phyloP scores from a whole-genome alignment of 805 yeast species.

The Nakazawaea ambrosiae region DNA sequence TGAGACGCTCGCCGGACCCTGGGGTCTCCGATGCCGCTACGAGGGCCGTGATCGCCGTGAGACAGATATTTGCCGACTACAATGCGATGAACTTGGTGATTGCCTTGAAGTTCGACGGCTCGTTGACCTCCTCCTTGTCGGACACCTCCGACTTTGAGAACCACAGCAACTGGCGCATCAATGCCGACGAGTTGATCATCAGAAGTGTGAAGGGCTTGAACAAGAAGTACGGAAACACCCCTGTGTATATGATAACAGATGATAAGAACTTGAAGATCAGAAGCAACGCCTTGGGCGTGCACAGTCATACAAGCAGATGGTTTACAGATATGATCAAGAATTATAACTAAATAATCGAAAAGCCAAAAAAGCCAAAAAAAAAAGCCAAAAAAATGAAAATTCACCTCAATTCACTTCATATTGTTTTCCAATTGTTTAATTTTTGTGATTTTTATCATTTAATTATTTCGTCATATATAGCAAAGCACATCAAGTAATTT shows the following conservation, averaged over 20 bases:
- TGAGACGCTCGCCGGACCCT: conserved; percentile 65
- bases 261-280: conserved; percentile 10
- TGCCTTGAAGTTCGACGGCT: conserved; percentile 64
- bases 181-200: conserved; percentile 63
- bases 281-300: conserved; percentile 3
- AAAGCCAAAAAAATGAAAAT: too few species aligned
- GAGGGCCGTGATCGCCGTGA: conserved; percentile 65
- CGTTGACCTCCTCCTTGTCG: conserved; percentile 58
- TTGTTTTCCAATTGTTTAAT: too few species aligned
- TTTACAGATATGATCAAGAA: conserved; percentile 8
- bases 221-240: conserved; percentile 12
- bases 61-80: conserved; percentile 43
- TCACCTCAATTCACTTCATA: too few species aligned
- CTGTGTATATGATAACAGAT: conserved; percentile 9
- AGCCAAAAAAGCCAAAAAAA: too few species aligned
- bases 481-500: background rate
- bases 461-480: too few species aligned
- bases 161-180: conserved; percentile 64
- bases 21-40: conserved; percentile 77
- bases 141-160: conserved; percentile 72
- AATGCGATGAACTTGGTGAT: conserved; percentile 41
- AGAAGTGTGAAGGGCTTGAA: conserved; percentile 41
- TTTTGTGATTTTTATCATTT: too few species aligned
- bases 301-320: conserved; percentile 9
- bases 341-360: conserved; percentile 9